Conservation (phyloP, 176 grass and related monocot species). For the Elaeis guineensis region DNA sequence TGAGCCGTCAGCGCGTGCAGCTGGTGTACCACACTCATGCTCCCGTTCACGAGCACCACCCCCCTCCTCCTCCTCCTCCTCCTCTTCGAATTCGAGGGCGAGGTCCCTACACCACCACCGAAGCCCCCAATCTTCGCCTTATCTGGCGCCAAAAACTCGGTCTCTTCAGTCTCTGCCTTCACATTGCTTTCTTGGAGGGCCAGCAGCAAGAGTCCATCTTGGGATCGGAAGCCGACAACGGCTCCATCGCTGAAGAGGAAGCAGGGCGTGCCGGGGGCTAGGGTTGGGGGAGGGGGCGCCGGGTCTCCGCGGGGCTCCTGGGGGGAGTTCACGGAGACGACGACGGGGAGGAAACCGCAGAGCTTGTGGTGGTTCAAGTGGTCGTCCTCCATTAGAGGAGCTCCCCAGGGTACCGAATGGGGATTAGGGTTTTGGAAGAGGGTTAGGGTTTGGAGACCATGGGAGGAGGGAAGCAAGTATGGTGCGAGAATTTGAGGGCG, state of each 20-base stretch:
- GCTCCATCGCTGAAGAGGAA: conserved; percentile 15
- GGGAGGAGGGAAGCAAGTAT: too few relatives aligned
- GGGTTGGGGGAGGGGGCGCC: not conserved
- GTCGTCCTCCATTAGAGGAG: conserved; percentile 11
- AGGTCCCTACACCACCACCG: not conserved
- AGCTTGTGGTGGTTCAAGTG: conserved; percentile 30
- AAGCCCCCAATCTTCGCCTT: not conserved
- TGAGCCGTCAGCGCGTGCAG: conserved; percentile 30
- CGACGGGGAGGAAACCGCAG: conserved; percentile 57
- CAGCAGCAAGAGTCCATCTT: conserved; percentile 17
- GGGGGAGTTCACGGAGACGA: conserved; percentile 26
- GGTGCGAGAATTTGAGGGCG: too few relatives aligned
- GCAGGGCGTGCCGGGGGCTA: conserved; percentile 17
- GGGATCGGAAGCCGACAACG: conserved; percentile 22
- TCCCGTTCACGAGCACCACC: conserved; percentile 13
- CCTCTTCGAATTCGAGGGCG: conserved; percentile 1
- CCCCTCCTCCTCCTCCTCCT: conserved; percentile 23
- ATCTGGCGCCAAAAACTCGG: not conserved
- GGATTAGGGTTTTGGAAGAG: not conserved
- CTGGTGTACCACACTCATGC: conserved; percentile 43
- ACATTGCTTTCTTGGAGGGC: conserved; percentile 13
- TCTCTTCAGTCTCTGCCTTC: not conserved
- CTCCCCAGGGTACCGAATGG: not conserved
- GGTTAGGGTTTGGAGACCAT: not conserved
- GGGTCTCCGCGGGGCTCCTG: not conserved